Conservation (phyloP, 768 basidiomycete genomes). For the Auriculariales sp. region DNA sequence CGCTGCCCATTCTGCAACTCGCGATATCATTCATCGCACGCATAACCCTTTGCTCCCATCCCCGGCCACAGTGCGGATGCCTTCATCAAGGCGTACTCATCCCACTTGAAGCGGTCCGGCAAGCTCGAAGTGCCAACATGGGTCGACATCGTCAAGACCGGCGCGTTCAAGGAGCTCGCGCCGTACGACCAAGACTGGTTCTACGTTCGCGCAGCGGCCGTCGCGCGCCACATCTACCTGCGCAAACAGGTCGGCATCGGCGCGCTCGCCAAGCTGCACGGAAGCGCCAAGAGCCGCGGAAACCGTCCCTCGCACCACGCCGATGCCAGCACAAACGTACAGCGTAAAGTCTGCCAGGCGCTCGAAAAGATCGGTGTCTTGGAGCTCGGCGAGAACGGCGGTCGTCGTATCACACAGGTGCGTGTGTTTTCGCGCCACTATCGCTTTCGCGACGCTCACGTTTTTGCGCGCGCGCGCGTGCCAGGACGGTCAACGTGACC, state of each 20-base stretch:
- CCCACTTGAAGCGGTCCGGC: constrained; percentile 94
- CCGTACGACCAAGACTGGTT: constrained; percentile 99
- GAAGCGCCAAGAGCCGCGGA: constrained; percentile 88
- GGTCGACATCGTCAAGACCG: constrained; percentile 98
- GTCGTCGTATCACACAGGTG: constrained; percentile 85
- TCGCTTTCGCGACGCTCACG: too few relatives aligned
- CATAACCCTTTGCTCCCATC: too few relatives aligned
- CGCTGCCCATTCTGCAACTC: neutral
- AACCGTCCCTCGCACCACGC: constrained; percentile 94
- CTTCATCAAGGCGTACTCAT: constrained; percentile 89
- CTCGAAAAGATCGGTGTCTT: constrained; percentile 98
- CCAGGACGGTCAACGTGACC: constrained; percentile 94
- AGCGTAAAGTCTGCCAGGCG: constrained; percentile 91
- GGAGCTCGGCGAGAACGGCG: constrained; percentile 86
- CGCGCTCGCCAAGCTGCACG: constrained; percentile 89
- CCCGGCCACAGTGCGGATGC: constrained; percentile 66
- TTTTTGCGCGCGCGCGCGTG: too few relatives aligned
- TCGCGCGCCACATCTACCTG: constrained; percentile 99
- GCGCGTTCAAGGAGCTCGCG: constrained; percentile 92
- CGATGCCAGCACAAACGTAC: constrained; percentile 71
- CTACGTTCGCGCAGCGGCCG: constrained; percentile 96
- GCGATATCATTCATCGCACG: too few relatives aligned
- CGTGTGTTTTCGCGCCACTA: too few relatives aligned
- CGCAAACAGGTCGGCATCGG: constrained; percentile 94
- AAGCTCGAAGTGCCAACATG: constrained; percentile 98